Evolutionary conservation across 1,284 basidiomycete genomes (phyloP).

Genomic region (Takashimella koratensis): DNA sequence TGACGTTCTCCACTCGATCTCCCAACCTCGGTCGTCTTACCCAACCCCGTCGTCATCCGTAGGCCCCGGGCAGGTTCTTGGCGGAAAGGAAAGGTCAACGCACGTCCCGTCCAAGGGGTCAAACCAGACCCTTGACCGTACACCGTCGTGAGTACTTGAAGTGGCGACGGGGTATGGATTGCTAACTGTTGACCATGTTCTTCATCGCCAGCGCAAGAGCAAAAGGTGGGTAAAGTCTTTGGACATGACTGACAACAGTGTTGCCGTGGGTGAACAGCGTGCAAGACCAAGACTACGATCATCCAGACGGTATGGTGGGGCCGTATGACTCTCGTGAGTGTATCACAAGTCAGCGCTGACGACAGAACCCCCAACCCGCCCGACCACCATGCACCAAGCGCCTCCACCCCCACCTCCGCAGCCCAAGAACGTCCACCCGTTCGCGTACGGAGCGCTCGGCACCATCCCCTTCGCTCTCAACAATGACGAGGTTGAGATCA

Average conservation of each 20-base stretch:
- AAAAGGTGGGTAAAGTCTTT: slow-evolving; percentile 23
- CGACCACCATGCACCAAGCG: slow-evolving; percentile 18
- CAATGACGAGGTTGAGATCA: background rate
- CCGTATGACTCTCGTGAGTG: slow-evolving; percentile 38
- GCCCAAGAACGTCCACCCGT: slow-evolving; percentile 25
- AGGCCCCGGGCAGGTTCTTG: slow-evolving; percentile 3
- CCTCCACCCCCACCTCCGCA: slow-evolving; percentile 1
- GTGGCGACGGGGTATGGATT: background rate
- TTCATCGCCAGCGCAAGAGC: slow-evolving; percentile 18
- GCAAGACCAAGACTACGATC: slow-evolving; percentile 13
- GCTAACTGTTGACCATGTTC: background rate
- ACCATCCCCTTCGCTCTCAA: slow-evolving; percentile 27
- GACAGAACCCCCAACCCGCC: slow-evolving; percentile 17
- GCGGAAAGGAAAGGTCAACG: background rate
- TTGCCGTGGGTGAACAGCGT: slow-evolving; percentile 38
- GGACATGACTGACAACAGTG: slow-evolving; percentile 12
- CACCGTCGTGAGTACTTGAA: slow-evolving; percentile 22
- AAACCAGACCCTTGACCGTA: slow-evolving; percentile 20
- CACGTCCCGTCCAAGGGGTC: slow-evolving; percentile 9
- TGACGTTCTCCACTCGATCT: slow-evolving; percentile 31
- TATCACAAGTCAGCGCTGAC: background rate
- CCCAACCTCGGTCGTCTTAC: slow-evolving; percentile 10
- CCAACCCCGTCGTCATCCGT: slow-evolving; percentile 2
- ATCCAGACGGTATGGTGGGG: slow-evolving; percentile 40
- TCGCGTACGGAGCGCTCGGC: slow-evolving; percentile 18